Base-by-base conservation (phyloP, 1,284 basidiomycete species). In the Cryptococcus sp. region DNA sequence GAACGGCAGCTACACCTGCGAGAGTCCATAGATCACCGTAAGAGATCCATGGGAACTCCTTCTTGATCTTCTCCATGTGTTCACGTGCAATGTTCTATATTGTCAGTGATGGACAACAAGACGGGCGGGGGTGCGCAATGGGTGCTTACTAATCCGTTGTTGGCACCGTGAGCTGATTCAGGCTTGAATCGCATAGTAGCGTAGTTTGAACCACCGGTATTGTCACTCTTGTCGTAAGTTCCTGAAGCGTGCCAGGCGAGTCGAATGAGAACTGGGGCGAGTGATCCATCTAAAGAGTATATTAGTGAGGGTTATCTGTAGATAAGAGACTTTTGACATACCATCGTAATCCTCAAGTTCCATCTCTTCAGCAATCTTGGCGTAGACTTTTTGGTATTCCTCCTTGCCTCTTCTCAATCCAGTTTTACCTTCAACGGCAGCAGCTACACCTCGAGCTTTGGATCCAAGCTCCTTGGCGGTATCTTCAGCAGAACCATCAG, bases 1-100 rank as follows among this genome's bases (percentile, higher is more conserved):
- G 90, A 59, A 98, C 60, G 50, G 77, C 76, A 42, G 62, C 70
- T 49, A 77, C 75, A 71, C 92, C 93, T 57, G 80, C 92, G 46
- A 96, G 85, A 30, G 91, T 96, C 92, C 92, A 95, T 53, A 94
- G 81, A 71, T 95, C 92, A 65, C 92, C 91, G 74, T 95, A 96
- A 56, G 84, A 87, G 70, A 96, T 94, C 91, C 91, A 95, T 0
- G 85, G 83, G 73, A 74, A 76, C 58, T 93, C 83, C 59, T 86
- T 74, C 80, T 98, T 94, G 74, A 98, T 79, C 58, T 87, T 84
- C 74, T 97, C 89, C 83, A 97, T 86, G 64, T 92, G 79, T 11
- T 79, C 82, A 55, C 95, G 89, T 23, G 92, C 94, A 56, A 91
- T 75, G 61, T 87, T 74, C 71, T 72, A 50, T 23, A 23, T 23